Base-by-base conservation (phyloP, 352 stramenopile species). In the Phytopythium montanum region DNA sequence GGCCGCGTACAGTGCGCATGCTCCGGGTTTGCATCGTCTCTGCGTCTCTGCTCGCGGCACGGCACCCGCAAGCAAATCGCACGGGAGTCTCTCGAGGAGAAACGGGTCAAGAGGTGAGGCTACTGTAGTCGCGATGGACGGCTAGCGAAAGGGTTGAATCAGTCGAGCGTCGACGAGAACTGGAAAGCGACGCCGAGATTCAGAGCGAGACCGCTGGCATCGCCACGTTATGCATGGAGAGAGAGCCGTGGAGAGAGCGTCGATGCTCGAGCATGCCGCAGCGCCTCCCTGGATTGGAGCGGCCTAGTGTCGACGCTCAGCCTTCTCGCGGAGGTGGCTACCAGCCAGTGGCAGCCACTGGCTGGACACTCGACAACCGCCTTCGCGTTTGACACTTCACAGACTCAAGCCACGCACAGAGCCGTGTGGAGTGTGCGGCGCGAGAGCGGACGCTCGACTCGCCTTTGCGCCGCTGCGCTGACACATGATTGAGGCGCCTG, bases 1-100 rank as follows among this genome's bases (percentile, higher is more conserved):
- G 18, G 18, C 36, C 18, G 39, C 5, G 38, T 46, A 46, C 23
- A 21, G 18, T 25, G 38, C 18, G 16, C 39, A 25, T 12, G 39
- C 39, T 13, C 16, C 18, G 8, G 39, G 39, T 12, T 45, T 45
- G 23, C n/a, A n/a, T n/a, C n/a, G n/a, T n/a, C n/a, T 25, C 39
- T 12, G 39, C 39, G 39, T 45, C 39, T 45, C 39, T 45, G 14
- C 21, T n/a, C 18, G 13, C 19, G 1, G 39, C 19, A 3, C 38
- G 19, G 19, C 39, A 46, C 39, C 39, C 39, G 39, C 39, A 46
- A 46, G 39, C 39, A 46, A 46, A 46, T 25, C 39, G 39, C 39
- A n/a, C 18, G 0, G 39, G 39, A 46, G 39, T 14, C 39, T 6
- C 36, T 18, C 39, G 38, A 46, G 39, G 39, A 46, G 39, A 46